Evolutionary conservation across 2,329 filamentous ascomycete genomes (phyloP), one percentile per base, ranked within the genome.

Genomic region (Phyllosticta capitalensis): DNA sequence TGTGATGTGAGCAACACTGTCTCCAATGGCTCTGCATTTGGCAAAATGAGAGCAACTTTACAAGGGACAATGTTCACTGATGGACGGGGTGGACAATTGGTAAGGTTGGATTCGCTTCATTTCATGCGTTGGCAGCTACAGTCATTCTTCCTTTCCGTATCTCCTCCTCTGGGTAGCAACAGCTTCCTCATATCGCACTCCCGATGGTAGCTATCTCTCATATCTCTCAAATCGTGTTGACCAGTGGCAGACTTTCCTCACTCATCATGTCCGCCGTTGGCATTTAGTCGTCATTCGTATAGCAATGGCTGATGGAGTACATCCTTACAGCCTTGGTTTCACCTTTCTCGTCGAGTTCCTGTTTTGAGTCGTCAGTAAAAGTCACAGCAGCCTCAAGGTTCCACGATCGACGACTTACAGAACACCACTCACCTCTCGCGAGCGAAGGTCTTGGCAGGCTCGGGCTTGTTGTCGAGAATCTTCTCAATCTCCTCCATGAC

Each of bases 401-500:
- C 0, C 38, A n/a, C 38, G 7, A 45, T 45, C 17, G 17, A 45
- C 17, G 17, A 45, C 38, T 45, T n/a, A 45, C 38, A n/a, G 38
- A 45, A 45, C n/a, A 60, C 49, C 48, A 58, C 60, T 33, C 62
- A 65, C 64, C 64, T 65, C 9, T 63, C 58, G 21, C 64, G 48
- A 38, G 63, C 64, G 20, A 55, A 64, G 28, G 60, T 54, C 17
- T 63, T 60, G 45, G 56, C 55, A 14, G 52, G 19, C 64, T 68
- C 68, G 3, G 72, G 72, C 68, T 75, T 74, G 65, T 75, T 75
- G 50, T 65, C 65, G 45, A 75, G 67, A 33, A 74, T 70, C 19
- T 63, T 65, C 64, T 75, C 72, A 58, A 74, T 74, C 66, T 75
- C 71, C 53, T 71, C 68, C 69, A 72, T 68, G 17, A 74, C 61